Evolutionary conservation across 805 yeast species (phyloP).

Genomic region (Wickerhamiella sorbophila): DNA sequence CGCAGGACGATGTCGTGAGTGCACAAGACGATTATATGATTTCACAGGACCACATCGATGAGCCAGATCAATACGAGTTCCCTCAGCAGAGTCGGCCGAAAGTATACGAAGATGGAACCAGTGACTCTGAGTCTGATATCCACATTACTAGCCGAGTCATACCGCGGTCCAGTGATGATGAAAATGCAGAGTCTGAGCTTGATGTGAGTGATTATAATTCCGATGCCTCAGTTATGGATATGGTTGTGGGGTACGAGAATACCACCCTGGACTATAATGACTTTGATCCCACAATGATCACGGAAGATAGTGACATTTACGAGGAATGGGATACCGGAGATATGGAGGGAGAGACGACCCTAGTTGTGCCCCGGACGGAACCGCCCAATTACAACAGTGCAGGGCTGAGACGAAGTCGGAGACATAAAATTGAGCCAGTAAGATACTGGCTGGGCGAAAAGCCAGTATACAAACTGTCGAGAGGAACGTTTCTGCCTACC

Average conservation of each 20-base stretch:
- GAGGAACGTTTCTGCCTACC: neutral
- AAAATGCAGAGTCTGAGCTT: neutral
- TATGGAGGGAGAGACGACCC: neutral
- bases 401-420: neutral
- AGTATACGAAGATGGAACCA: too few relatives aligned
- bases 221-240: neutral
- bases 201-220: neutral
- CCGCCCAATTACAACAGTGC: neutral
- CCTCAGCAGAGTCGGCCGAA: neutral
- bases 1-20: neutral
- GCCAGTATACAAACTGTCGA: neutral
- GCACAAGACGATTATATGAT: neutral
- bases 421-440: neutral
- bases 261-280: neutral
- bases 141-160: neutral
- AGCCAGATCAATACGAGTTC: neutral
- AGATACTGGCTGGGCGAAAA: neutral
- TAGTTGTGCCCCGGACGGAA: neutral
- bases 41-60: neutral
- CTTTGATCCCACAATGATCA: neutral
- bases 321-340: neutral
- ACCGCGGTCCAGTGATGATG: neutral
- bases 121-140: neutral
- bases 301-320: neutral
- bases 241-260: neutral